phyloP scores from a whole-genome alignment of 768 basidiomycete genomes.

The Rhodotorula paludigena region DNA sequence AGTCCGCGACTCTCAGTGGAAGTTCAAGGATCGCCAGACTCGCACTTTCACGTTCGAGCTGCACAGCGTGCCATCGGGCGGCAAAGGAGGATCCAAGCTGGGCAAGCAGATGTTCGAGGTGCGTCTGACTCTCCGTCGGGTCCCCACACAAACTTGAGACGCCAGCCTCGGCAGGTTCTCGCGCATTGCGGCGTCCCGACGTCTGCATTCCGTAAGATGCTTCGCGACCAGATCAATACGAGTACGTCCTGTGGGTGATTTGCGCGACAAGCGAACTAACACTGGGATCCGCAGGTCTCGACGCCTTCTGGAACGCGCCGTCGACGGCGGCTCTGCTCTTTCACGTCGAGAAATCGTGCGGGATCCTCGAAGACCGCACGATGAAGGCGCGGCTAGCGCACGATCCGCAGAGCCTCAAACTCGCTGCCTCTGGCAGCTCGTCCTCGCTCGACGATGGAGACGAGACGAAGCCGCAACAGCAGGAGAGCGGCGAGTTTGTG shows the following conservation, averaged over 20 bases:
- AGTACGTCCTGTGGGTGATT: constrained; percentile 1
- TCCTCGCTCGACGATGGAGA: not conserved
- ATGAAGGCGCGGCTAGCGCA: constrained; percentile 8
- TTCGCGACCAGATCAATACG: constrained; percentile 1
- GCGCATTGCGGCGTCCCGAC: constrained; percentile 24
- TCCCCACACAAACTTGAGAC: not conserved
- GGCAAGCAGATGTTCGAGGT: constrained; percentile 35
- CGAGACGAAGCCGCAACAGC: not conserved
- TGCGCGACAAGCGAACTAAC: too few species aligned
- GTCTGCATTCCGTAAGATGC: constrained; percentile 1
- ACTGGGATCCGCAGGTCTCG: constrained; percentile 9
- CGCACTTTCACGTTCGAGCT: constrained; percentile 18
- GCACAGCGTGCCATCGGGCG: constrained; percentile 11
- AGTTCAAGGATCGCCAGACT: constrained; percentile 25
- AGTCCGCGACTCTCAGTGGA: constrained; percentile 34
- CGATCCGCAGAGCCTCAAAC: constrained; percentile 12
- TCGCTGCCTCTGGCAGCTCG: not conserved
- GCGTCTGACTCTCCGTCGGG: not conserved
- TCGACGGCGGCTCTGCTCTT: constrained; percentile 18
- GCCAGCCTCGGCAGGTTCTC: not conserved
- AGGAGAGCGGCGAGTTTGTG: constrained; percentile 5
- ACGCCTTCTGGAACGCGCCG: not conserved
- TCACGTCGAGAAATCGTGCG: constrained; percentile 12
- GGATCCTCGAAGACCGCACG: constrained; percentile 22
- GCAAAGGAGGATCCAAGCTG: not conserved